These are phyloP conservation scores for Lasiodiplodia theobromae DNA, from an alignment of 2,329 filamentous ascomycete genomes.

Conservation along the genomic window DNA sequence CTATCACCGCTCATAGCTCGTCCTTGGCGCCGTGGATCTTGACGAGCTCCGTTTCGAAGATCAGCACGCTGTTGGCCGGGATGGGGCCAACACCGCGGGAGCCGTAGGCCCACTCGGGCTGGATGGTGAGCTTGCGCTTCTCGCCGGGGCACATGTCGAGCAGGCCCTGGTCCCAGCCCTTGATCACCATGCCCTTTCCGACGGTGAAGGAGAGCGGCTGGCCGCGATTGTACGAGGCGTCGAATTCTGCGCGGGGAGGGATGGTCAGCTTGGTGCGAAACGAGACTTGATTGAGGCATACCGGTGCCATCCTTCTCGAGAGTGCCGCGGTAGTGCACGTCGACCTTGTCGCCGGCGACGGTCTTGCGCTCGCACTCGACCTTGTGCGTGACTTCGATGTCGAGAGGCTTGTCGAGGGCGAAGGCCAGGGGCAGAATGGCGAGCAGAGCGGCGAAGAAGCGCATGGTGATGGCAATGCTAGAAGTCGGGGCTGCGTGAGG, in stretches of 20 bases:
- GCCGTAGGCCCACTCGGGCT: slow-evolving; percentile 86
- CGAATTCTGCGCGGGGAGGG: slow-evolving; percentile 61
- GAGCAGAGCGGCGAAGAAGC: slow-evolving; percentile 21
- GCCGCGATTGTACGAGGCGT: slow-evolving; percentile 80
- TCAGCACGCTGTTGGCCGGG: slow-evolving; percentile 80
- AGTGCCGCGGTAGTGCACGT: slow-evolving; percentile 59
- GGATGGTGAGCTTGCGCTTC: slow-evolving; percentile 86
- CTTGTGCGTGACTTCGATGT: slow-evolving; percentile 52
- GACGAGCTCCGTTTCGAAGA: slow-evolving; percentile 92
- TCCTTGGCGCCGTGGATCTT: slow-evolving; percentile 23
- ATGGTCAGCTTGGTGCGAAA: neutral
- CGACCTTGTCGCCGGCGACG: slow-evolving; percentile 54
- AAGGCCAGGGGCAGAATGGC: slow-evolving; percentile 26
- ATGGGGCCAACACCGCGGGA: slow-evolving; percentile 76
- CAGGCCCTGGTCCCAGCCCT: slow-evolving; percentile 92
- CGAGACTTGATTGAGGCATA: neutral
- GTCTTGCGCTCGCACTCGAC: slow-evolving; percentile 55
- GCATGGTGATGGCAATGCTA: slow-evolving; percentile 12
- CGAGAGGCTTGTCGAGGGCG: slow-evolving; percentile 36
- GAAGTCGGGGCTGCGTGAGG: neutral
- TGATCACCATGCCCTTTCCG: slow-evolving; percentile 84
- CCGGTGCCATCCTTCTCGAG: slow-evolving; percentile 65
- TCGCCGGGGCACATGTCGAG: slow-evolving; percentile 96
- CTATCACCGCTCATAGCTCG: slow-evolving; percentile 19
- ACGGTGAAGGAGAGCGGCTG: slow-evolving; percentile 80